Evolutionary conservation across 2,329 filamentous ascomycete genomes (phyloP), one percentile per base, ranked within the genome.

Genomic region (Raffaelea deltoideospora): DNA sequence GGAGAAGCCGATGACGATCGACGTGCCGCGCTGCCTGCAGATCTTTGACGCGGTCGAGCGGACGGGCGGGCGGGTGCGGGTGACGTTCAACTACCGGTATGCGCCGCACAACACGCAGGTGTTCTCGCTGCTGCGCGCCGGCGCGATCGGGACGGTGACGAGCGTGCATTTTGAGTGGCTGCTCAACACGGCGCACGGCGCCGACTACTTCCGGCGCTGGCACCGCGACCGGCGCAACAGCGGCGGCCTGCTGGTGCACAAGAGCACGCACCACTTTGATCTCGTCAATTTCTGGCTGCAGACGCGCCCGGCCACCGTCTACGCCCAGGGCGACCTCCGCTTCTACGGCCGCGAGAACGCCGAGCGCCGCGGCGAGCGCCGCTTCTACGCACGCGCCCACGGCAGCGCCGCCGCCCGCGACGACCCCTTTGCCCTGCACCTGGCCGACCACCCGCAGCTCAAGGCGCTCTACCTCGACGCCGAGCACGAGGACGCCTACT

Each of bases 1-100:
- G 0, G 64, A 68, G 44, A 68, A 68, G 45, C 64, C 64, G 2
- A 67, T 67, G 63, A 67, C 64, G 1, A 64, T 67, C 35, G 63
- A 67, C 38, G 58, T 54, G 18, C 50, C 53, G 4, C 55, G 59
- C n/a, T 59, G 60, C 33, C 56, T 54, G 20, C 49, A 54, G 32
- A 66, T 67, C 35, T 54, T 66, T 33, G 54, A 60, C 42, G 57
- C 59, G 3, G 61, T 63, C 9, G 55, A 65, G 38, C 50, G 55
- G 11, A 67, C 62, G 2, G 55, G 57, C 5, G 50, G 52, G 17
- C 53, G 59, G 39, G 52, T 67, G 6, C 53, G 63, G 4, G 63
- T 67, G 5, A 59, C 60, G 0, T 67, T 67, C 51, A 67, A 67
- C 46, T 67, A 67, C 46, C 60, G 63, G 8, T 67, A 67, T 40